Conservation (phyloP, 345 rosid genomes). For the Noccaea bulbosa region DNA sequence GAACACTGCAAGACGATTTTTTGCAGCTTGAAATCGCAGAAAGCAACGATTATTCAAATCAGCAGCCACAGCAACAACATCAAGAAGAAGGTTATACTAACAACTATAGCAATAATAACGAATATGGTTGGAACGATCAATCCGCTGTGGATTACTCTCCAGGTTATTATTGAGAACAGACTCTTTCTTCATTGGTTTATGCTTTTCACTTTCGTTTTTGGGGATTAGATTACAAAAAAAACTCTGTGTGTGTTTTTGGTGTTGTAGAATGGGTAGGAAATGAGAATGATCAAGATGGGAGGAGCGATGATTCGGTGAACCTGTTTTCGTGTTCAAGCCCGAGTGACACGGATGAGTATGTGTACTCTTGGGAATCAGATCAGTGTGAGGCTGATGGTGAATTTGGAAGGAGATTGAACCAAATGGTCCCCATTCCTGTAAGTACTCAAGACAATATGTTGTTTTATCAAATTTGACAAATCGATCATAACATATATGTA, state of each 20-base stretch:
- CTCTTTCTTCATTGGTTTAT: slow-evolving; percentile 20
- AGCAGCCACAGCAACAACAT: slow-evolving; percentile 33
- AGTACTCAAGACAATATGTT: slow-evolving; percentile 24
- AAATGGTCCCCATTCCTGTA: slow-evolving; percentile 83
- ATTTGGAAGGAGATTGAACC: slow-evolving; percentile 78
- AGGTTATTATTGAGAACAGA: slow-evolving; percentile 45
- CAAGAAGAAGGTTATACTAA: slow-evolving; percentile 44
- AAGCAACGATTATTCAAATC: slow-evolving; percentile 48
- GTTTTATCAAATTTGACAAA: background rate
- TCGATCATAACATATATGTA: background rate
- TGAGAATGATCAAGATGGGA: slow-evolving; percentile 56
- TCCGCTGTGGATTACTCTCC: slow-evolving; percentile 50
- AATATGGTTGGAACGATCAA: slow-evolving; percentile 52
- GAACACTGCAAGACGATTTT: slow-evolving; percentile 84
- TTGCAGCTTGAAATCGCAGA: slow-evolving; percentile 72
- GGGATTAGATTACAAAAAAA: slow-evolving; percentile 3
- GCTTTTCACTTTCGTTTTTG: background rate
- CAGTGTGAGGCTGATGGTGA: slow-evolving; percentile 66
- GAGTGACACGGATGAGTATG: slow-evolving; percentile 60
- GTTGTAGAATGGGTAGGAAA: slow-evolving; percentile 54
- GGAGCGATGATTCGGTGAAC: slow-evolving; percentile 54
- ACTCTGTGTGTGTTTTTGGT: slow-evolving; percentile 24
- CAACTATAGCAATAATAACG: slow-evolving; percentile 39
- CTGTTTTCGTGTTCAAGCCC: slow-evolving; percentile 68
- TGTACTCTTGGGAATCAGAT: slow-evolving; percentile 67